Percentiles rank a stretch among this genome's conserved stretches.
phyloP scores from a whole-genome alignment of 352 stramenopile species.

The Phytopythium helicoides region DNA sequence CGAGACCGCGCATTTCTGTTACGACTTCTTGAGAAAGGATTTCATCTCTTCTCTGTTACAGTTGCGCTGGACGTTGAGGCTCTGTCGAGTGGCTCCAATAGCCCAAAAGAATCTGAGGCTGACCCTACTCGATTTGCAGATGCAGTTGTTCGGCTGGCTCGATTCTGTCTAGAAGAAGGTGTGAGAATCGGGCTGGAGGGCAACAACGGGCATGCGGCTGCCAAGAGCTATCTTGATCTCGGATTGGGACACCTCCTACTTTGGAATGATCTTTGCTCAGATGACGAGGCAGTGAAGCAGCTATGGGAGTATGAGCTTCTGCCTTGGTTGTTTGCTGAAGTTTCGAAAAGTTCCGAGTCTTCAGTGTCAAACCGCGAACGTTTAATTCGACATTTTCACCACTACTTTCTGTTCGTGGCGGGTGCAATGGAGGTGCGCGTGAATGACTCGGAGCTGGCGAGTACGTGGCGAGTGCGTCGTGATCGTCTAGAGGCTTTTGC shows the following conservation, averaged over 20 bases:
- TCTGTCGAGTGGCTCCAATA: not conserved
- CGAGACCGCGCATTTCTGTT: conserved; percentile 55
- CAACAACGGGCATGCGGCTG: not conserved
- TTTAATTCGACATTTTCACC: conserved; percentile 31
- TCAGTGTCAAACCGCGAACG: conserved; percentile 5
- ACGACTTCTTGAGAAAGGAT: conserved; percentile 55
- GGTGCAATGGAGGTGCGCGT: conserved; percentile 16
- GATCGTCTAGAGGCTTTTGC: conserved; percentile 20
- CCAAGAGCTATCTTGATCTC: conserved; percentile 29
- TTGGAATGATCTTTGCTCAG: conserved; percentile 24
- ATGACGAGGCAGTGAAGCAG: conserved; percentile 23
- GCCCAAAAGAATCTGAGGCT: not conserved
- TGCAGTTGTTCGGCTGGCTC: not conserved
- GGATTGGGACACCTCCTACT: conserved; percentile 46
- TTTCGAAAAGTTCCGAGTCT: not conserved
- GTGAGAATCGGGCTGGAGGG: not conserved
- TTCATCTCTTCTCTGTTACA: conserved; percentile 34
- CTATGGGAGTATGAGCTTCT: conserved; percentile 44
- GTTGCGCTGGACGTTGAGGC: conserved; percentile 1
- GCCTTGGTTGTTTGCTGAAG: conserved; percentile 9
- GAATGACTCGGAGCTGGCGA: not conserved
- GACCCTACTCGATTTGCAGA: not conserved
- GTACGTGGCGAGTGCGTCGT: conserved; percentile 10
- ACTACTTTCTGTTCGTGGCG: conserved; percentile 45
- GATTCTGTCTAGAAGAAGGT: conserved; percentile 4